Percentiles rank a stretch among this genome's conserved stretches.
Evolutionary conservation across 2,329 filamentous ascomycete species (phyloP).

Genomic region (Dactylellina drechsleri): DNA sequence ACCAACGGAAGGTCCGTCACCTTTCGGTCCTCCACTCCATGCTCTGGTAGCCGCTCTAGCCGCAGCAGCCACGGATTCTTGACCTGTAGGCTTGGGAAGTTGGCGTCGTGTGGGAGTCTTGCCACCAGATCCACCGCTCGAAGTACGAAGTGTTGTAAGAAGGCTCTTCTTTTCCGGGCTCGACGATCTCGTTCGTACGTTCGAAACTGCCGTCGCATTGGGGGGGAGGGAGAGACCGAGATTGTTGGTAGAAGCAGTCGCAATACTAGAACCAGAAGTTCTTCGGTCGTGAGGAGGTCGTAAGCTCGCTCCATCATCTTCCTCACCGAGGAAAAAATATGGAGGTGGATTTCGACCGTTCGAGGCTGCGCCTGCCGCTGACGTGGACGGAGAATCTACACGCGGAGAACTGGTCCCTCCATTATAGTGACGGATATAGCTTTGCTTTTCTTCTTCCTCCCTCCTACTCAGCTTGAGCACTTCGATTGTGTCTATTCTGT

Average conservation of each 20-base stretch:
- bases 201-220: conserved; percentile 29
- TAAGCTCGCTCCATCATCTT: conserved; percentile 67
- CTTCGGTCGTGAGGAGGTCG: conserved; percentile 25
- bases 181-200: conserved; percentile 41
- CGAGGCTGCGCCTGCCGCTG: conserved; percentile 62
- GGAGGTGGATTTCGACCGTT: conserved; percentile 63
- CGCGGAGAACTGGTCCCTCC: conserved; percentile 35
- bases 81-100: conserved; percentile 26
- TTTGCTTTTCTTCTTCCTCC: conserved; percentile 63
- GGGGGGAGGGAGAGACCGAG: conserved; percentile 30
- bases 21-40: conserved; percentile 64
- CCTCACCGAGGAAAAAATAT: conserved; percentile 63
- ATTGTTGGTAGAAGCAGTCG: conserved; percentile 34
- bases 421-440: conserved; percentile 43
- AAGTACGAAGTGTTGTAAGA: conserved; percentile 56
- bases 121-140: conserved; percentile 37
- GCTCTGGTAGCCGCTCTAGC: conserved; percentile 72
- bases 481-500: conserved; percentile 87
- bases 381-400: conserved; percentile 31
- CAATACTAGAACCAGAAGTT: conserved; percentile 36
- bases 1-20: conserved; percentile 30
- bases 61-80: conserved; percentile 54
- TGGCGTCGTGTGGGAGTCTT: conserved; percentile 29
- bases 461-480: conserved; percentile 75
- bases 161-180: conserved; percentile 57